A percentile compares a stretch with the other conserved stretches of the same genome.
phyloP scores from a whole-genome alignment of 805 yeast genomes.

The Candida pini region DNA sequence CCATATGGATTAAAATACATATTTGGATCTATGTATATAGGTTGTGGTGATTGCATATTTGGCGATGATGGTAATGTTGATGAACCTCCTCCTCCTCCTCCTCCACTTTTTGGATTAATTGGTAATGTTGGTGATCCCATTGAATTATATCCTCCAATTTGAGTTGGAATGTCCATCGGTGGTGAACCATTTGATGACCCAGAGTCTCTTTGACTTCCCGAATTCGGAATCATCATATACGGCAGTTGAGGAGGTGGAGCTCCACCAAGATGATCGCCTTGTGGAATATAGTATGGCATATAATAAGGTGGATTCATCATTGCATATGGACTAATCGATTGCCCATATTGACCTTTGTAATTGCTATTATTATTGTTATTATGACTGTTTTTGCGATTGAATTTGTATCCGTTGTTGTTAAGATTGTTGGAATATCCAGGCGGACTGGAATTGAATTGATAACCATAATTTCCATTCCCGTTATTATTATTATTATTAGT shows the following conservation, averaged over 20 bases:
- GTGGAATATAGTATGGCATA: conserved; percentile 16
- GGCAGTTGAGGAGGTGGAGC: conserved; percentile 6
- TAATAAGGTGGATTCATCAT: conserved; percentile 13
- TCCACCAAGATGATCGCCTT: neutral
- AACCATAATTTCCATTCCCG: too few species aligned
- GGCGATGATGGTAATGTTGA: conserved; percentile 1
- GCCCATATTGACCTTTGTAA: conserved; percentile 5
- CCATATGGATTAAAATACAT: conserved; percentile 11
- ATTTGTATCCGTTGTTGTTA: conserved; percentile 1
- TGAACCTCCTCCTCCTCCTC: too few species aligned
- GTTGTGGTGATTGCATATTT: conserved; percentile 6
- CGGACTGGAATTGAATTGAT: too few species aligned
- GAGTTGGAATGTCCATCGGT: conserved; percentile 3
- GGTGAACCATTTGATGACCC: conserved; percentile 14
- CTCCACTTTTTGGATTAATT: too few species aligned
- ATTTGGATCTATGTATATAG: conserved; percentile 13
- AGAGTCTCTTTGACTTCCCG: conserved; percentile 10
- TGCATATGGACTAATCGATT: conserved; percentile 12
- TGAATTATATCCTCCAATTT: neutral
- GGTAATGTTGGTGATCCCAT: neutral
- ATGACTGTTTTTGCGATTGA: conserved; percentile 6
- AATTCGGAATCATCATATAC: too few species aligned
- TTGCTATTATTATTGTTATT: conserved; percentile 5
- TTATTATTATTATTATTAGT: conserved; percentile 6
- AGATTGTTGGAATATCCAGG: conserved; percentile 3